Conservation (phyloP, 192 early-diverging fungal species). For the Coemansia sp. region DNA sequence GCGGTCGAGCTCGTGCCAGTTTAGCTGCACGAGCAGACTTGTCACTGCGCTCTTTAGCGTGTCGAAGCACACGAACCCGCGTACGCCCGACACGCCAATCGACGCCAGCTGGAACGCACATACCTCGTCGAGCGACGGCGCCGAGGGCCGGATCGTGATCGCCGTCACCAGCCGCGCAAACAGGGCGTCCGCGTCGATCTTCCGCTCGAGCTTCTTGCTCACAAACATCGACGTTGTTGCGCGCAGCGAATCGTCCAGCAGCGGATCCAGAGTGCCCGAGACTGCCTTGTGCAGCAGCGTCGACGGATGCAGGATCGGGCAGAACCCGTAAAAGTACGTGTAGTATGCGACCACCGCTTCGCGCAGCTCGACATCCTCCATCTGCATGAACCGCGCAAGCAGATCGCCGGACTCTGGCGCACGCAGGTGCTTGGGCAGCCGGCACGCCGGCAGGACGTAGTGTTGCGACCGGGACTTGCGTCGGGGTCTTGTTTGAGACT, state of each 20-base stretch:
- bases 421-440: constrained; percentile 3
- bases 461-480: constrained; percentile 1
- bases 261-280: constrained; percentile 5
- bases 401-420: constrained; percentile 6
- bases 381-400: constrained; percentile 9
- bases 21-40: constrained; percentile 26
- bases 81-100: constrained; percentile 5
- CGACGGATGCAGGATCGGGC: constrained; percentile 35
- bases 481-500: not conserved
- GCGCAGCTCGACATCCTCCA: constrained; percentile 14
- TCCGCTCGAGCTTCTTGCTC: constrained; percentile 1
- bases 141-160: constrained; percentile 1
- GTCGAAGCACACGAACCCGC: constrained; percentile 17
- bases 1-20: constrained; percentile 35
- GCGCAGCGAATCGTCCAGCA: constrained; percentile 24
- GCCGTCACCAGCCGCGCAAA: constrained; percentile 13
- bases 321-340: constrained; percentile 30
- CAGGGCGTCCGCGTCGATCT: constrained; percentile 9
- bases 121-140: constrained; percentile 22
- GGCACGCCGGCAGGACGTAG: constrained; percentile 6
- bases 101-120: constrained; percentile 29
- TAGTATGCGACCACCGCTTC: constrained; percentile 25
- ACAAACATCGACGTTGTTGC: constrained; percentile 22
- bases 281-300: constrained; percentile 33
- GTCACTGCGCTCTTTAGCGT: constrained; percentile 16